phyloP scores from a whole-genome alignment of 129 eudicot species.

The Smallanthus sonchifolius region DNA sequence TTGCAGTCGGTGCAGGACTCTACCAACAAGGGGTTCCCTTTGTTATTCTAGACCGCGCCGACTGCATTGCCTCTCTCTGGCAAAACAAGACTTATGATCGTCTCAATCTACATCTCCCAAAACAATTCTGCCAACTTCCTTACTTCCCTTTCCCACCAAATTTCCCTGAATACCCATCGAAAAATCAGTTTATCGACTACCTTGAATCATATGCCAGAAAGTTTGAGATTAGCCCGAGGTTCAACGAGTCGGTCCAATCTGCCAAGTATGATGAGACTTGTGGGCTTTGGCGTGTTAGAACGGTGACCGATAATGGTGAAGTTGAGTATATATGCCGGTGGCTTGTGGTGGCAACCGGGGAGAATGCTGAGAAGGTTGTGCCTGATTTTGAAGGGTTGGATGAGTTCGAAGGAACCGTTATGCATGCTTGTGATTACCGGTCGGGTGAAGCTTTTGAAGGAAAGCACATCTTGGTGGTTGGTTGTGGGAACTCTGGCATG shows the following conservation, averaged over 20 bases:
- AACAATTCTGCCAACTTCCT: constrained; percentile 81
- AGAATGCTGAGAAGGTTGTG: constrained; percentile 85
- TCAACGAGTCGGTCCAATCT: constrained; percentile 67
- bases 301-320: constrained; percentile 25
- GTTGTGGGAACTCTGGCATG: constrained; percentile 99
- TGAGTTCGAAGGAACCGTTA: constrained; percentile 64
- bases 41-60: constrained; percentile 68
- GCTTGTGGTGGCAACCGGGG: constrained; percentile 97
- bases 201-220: constrained; percentile 69
- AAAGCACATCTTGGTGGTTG: constrained; percentile 70
- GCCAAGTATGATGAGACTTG: constrained; percentile 79
- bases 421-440: constrained; percentile 90
- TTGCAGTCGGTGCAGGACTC: constrained; percentile 88
- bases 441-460: constrained; percentile 65
- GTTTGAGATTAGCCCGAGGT: constrained; percentile 67
- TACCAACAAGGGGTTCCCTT: constrained; percentile 78
- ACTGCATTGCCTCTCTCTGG: constrained; percentile 96
- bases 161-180: constrained; percentile 81
- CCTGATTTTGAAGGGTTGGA: constrained; percentile 73
- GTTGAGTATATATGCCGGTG: constrained; percentile 87
- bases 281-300: constrained; percentile 80
- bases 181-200: constrained; percentile 68
- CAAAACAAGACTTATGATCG: constrained; percentile 86
- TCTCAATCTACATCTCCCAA: constrained; percentile 87
- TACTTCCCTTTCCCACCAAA: constrained; percentile 60